Evolutionary conservation across 306 rosid species (phyloP).

Genomic region (Cyclanthera cordifolia): DNA sequence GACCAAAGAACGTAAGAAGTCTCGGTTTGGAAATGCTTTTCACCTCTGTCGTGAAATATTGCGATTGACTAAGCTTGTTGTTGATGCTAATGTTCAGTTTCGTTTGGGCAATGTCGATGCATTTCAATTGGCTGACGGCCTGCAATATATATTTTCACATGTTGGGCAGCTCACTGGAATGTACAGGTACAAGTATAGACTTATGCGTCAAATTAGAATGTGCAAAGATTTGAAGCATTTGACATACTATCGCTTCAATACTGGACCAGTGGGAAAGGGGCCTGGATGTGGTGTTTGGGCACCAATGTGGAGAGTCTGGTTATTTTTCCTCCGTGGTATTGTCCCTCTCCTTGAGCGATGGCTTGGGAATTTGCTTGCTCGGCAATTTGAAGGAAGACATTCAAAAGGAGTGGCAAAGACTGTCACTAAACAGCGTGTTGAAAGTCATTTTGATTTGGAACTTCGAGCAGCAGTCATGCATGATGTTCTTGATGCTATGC

Average conservation of each 20-base stretch:
- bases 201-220: constrained; percentile 98
- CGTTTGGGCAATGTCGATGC: constrained; percentile 99
- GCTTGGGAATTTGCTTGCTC: constrained; percentile 93
- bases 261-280: constrained; percentile 98
- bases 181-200: constrained; percentile 94
- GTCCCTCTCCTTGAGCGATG: constrained; percentile 95
- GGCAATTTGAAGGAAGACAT: constrained; percentile 97
- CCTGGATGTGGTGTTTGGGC: constrained; percentile 99
- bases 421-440: constrained; percentile 97
- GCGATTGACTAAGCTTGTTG: constrained; percentile 92
- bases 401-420: constrained; percentile 99
- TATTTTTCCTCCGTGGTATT: constrained; percentile 94
- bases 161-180: constrained; percentile 99
- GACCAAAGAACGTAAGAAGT: constrained; percentile 89
- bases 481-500: constrained; percentile 99
- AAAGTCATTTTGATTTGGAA: constrained; percentile 95
- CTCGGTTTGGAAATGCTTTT: constrained; percentile 96
- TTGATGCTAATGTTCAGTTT: constrained; percentile 96
- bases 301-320: constrained; percentile 99
- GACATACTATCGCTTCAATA: constrained; percentile 92
- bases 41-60: constrained; percentile 98
- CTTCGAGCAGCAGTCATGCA: constrained; percentile 99
- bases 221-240: constrained; percentile 94
- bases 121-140: constrained; percentile 92
- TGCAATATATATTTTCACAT: constrained; percentile 92